Base-by-base conservation (phyloP, 257 asterid genomes). In the Forsythia viridissima region DNA sequence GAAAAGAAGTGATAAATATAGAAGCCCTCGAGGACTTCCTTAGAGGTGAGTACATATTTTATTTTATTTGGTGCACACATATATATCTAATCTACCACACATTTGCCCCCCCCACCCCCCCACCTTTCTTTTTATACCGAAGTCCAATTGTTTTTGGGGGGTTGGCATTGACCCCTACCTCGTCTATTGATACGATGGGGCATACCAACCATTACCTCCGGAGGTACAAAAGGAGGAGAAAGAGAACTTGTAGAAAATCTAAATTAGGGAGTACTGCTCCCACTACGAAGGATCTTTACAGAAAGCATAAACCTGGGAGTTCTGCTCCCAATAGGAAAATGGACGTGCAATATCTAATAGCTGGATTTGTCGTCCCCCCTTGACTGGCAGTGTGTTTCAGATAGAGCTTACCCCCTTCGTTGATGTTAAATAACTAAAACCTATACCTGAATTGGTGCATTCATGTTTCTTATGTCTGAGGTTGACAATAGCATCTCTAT, bases 21-120 rank as follows among this genome's bases (percentile, higher is more conserved):
- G 82, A 74, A 70, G 82, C 78, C 44, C 70, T 80, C 43, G 86
- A 76, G 77, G 82, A 79, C 21, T 82, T 79, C 76, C 82, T 85
- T 46, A 79, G 88, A 82, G 82, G 86, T 85, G 71, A 34, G 79
- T 82, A 15, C 16, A 76, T 46, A 37, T 44, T 73, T 79, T 59
- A 36, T 20, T 7, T 79, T 18, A 55, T 4, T 57, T 77, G 73
- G 21, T 30, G 9, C 6, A 2, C 57, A 5, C 46, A 6, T 7
- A 20, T 21, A n/a, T 6, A 15, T 61, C 34, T 4, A 43, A 57
- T 42, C 24, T 38, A 41, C 39, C 5, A 61, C 21, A 63, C 11
- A 76, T 76, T 72, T 76, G 37, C 3, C 24, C 61, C 61, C 48
- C 34, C 65, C 65, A 10, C 34, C 0, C 2, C 34, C 34, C 34